phyloP scores from a whole-genome alignment of 2,329 filamentous ascomycete genomes.

The Pseudogymnoascus sp. region DNA sequence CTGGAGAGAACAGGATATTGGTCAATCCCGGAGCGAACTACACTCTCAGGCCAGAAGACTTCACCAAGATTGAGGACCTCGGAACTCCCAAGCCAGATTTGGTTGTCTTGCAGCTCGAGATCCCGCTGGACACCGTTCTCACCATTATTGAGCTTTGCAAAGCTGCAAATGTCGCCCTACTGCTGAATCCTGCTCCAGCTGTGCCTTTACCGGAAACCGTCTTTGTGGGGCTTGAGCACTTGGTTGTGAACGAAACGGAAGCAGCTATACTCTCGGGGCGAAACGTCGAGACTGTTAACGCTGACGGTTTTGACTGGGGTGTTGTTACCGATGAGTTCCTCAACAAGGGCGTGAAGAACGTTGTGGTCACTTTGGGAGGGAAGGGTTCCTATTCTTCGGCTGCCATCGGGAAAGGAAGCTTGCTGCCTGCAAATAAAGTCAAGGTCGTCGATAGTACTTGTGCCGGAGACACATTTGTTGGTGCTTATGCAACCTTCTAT shows the following conservation, averaged over 20 bases:
- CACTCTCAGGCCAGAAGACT: conserved; percentile 34
- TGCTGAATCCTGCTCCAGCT: conserved; percentile 83
- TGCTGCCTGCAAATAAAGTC: conserved; percentile 60
- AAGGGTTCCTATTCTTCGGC: conserved; percentile 66
- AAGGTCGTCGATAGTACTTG: conserved; percentile 87
- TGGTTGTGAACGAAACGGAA: conserved; percentile 89
- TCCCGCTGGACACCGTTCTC: conserved; percentile 59
- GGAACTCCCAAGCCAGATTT: conserved; percentile 48
- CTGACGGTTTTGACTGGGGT: conserved; percentile 36
- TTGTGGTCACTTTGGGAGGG: conserved; percentile 78
- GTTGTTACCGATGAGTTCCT: conserved; percentile 55
- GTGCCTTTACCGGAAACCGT: conserved; percentile 57
- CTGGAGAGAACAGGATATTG: conserved; percentile 71
- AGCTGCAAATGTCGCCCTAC: conserved; percentile 47
- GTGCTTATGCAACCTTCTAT: conserved; percentile 71
- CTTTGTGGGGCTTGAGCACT: conserved; percentile 63
- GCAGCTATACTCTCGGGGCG: conserved; percentile 62
- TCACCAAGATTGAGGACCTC: conserved; percentile 30
- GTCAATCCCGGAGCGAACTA: conserved; percentile 65
- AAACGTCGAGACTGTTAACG: conserved; percentile 35
- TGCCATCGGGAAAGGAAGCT: conserved; percentile 39
- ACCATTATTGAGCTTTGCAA: conserved; percentile 49
- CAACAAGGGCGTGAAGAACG: conserved; percentile 60
- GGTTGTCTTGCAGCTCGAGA: conserved; percentile 72
- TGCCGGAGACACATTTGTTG: conserved; percentile 91